Evolutionary conservation across 2,329 filamentous ascomycete genomes (phyloP), one percentile per base, ranked within the genome.

Genomic region (Fusarium multiceps): DNA sequence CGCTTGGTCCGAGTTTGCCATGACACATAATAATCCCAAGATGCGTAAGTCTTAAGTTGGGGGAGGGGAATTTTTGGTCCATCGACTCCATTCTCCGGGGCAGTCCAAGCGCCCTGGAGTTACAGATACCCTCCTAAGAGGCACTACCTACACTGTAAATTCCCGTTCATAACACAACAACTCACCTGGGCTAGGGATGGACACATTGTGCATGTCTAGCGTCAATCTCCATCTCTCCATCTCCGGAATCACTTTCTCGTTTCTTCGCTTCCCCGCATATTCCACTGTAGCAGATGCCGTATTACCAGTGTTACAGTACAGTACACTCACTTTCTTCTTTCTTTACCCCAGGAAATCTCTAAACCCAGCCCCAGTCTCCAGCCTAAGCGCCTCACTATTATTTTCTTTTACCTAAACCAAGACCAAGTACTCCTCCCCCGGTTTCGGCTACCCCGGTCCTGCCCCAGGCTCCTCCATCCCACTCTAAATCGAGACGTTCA

Each of bases 171-270:
- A 45, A 18, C 21, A 45, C 25, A 47, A 47, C 43, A 47, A 41
- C 50, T 67, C 45, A 60, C 53, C 32, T 20, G 37, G 59, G 54
- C 55, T 67, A 71, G 68, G 68, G 64, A 69, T 48, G 53, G 43
- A 71, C 68, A 71, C 66, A 49, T 56, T 49, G 63, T 68, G 68
- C 68, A 71, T 70, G 23, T 32, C 46, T 70, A 70, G 67, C 54
- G 54, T 13, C 5, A 14, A 30, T 55, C 50, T 67, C 40, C 54
- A 13, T 51, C 18, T 51, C 49, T 43, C 49, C 49, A 54, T 59
- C 49, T 68, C 57, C 27, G 37, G 28, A 3, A 23, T n/a, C 20
- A 34, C 32, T 53, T 50, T 37, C 54, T 51, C 40, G 11, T 23
- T 58, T 59, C 46, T 43, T 25, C 23, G 7, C 23, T 51, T 58